Conservation (phyloP, 371 early-diverging fungal species). For the Smittium culicis region DNA sequence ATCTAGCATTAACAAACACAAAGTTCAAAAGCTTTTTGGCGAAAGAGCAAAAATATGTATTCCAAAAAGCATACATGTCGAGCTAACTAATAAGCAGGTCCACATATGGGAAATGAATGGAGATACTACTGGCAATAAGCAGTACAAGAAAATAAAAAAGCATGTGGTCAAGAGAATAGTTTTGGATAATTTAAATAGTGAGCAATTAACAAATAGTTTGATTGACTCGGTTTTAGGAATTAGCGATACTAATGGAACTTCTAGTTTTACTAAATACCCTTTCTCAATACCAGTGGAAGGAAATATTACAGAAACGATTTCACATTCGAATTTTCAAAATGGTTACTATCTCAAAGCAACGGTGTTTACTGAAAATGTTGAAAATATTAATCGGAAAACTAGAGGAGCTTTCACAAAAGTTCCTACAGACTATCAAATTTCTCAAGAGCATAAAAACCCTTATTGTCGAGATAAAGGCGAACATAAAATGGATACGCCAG, state of each 20-base stretch:
- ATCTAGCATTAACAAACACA: not conserved
- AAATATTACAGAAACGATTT: not conserved
- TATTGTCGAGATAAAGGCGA: too few species aligned
- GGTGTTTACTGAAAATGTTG: not conserved
- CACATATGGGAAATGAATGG: not conserved
- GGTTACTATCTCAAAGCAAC: slow-evolving; percentile 6
- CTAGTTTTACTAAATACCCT: not conserved
- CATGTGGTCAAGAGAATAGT: not conserved
- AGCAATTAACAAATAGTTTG: too few species aligned
- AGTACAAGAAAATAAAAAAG: not conserved
- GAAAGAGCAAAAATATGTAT: too few species aligned
- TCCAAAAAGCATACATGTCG: not conserved
- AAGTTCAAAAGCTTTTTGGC: not conserved
- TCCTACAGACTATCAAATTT: too few species aligned
- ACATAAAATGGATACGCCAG: too few species aligned
- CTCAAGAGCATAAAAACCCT: too few species aligned
- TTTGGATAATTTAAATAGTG: not conserved
- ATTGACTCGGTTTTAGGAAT: too few species aligned
- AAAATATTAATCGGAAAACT: not conserved
- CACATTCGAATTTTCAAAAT: not conserved
- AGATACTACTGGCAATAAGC: not conserved
- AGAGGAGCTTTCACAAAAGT: too few species aligned
- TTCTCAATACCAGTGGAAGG: slow-evolving; percentile 10
- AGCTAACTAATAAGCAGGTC: slow-evolving; percentile 2
- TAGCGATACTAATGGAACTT: too few species aligned